Base-by-base conservation (phyloP, 306 rosid genomes). In the Pyrus betulifolia region DNA sequence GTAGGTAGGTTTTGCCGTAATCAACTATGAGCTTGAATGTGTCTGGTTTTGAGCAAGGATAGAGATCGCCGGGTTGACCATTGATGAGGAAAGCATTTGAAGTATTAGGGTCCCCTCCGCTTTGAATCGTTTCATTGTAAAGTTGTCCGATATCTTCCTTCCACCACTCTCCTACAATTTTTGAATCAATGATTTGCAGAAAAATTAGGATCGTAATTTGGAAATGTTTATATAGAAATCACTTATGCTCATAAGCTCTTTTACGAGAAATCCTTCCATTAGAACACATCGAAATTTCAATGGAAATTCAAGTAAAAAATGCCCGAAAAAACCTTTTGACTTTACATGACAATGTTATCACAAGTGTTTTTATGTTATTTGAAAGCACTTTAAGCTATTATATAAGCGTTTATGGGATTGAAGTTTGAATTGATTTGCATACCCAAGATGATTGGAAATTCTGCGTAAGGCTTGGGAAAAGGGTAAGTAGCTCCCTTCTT, bases 391-490 rank as follows among this genome's bases (percentile, higher is more conserved):
- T 38, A 38, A 46, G 6, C 54, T 46, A 1, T 46, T 3, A 35
- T 46, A 46, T 4, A 46, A 46, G 19, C 3, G 19, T 49, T 46
- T 49, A 9, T 15, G 55, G 54, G 54, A 46, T 4, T 46, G 19
- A 49, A 19, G 8, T 19, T 10, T 33, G 14, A 5, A 2, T 5
- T 40, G 42, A 8, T 12, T 61, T 10, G 11, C 25, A 22, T 83
- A 86, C 93, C 90, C 8, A 89, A 81, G 27, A 86, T 71, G 30
- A 89, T 77, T n/a, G 84, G 87, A 12, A 83, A n/a, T 58, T 87
- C 78, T 15, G 74, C 86, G 27, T 76, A 28, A 30, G 91, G 84
- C 63, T 70, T 69, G 4, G 87, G 64, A 23, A 87, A 87, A 9
- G 88, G 90, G 42, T 84, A 87, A 1, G 18, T 4, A 42, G 70